These are phyloP conservation scores for Cercospora sp. DNA, from an alignment of 2,329 filamentous ascomycete species.

Conservation along the genomic window DNA sequence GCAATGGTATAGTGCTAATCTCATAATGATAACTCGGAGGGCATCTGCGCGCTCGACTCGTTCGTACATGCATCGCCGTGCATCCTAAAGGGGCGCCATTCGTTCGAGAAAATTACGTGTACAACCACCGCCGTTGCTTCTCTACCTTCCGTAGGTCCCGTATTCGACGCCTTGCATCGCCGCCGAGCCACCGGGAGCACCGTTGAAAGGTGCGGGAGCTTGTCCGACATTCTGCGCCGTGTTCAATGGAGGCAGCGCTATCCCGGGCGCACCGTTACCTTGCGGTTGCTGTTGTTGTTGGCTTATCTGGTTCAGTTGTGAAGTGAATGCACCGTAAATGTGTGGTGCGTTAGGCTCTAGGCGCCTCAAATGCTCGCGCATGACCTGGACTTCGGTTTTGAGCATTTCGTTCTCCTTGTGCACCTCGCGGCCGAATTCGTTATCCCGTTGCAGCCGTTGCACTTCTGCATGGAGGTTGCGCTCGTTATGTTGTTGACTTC, in stretches of 20 bases:
- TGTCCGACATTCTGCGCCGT: conserved; percentile 23
- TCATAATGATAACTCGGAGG: conserved; percentile 9
- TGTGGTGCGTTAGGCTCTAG: conserved; percentile 50
- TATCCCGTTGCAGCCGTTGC: conserved; percentile 46
- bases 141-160: conserved; percentile 29
- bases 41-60: not conserved
- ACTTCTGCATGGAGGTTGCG: conserved; percentile 44
- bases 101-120: conserved; percentile 1
- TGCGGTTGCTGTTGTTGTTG: conserved; percentile 30
- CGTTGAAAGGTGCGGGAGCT: conserved; percentile 34
- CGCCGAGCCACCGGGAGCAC: conserved; percentile 34
- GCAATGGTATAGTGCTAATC: conserved; percentile 30
- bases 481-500: conserved; percentile 41
- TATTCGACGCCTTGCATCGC: conserved; percentile 55
- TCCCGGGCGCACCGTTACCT: conserved; percentile 32
- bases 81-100: conserved; percentile 6
- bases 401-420: conserved; percentile 51
- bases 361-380: conserved; percentile 49
- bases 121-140: not conserved
- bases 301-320: conserved; percentile 44
- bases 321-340: conserved; percentile 51
- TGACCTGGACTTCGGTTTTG: conserved; percentile 48
- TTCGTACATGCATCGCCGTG: not conserved
- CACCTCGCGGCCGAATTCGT: conserved; percentile 45
- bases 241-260: conserved; percentile 42